Evolutionary conservation across 192 early-diverging fungal species (phyloP).

Genomic region (Endogone sp.): DNA sequence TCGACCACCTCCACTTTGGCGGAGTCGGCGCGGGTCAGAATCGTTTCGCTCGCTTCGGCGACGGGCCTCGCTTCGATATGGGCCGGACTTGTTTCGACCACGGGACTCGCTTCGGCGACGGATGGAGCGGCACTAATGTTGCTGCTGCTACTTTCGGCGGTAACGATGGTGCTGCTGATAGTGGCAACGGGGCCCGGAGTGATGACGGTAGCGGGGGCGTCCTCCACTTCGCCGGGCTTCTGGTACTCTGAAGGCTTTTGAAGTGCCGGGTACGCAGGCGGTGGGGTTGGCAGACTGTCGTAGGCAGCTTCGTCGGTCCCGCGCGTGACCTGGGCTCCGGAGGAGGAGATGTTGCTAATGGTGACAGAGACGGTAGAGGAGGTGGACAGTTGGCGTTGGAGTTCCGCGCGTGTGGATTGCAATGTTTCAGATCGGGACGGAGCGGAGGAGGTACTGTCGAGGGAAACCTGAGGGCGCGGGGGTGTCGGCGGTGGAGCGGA

Average conservation of each 20-base stretch:
- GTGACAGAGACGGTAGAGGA: neutral
- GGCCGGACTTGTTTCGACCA: too few relatives aligned
- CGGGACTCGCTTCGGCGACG: neutral
- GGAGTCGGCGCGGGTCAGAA: neutral
- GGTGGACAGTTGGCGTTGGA: neutral
- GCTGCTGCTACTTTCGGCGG: neutral
- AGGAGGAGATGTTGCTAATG: neutral
- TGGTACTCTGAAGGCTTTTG: neutral
- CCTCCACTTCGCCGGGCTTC: neutral
- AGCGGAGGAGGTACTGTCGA: too few relatives aligned
- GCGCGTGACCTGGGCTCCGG: neutral
- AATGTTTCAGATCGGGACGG: too few relatives aligned
- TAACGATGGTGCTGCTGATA: neutral
- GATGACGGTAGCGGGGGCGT: neutral
- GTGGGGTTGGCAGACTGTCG: neutral
- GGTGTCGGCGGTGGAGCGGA: too few relatives aligned
- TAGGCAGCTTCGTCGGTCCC: neutral
- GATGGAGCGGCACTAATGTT: too few relatives aligned
- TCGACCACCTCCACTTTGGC: too few relatives aligned
- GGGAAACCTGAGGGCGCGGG: too few relatives aligned
- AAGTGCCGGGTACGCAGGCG: neutral
- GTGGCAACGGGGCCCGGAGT: neutral
- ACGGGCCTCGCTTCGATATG: too few relatives aligned
- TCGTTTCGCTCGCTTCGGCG: too few relatives aligned
- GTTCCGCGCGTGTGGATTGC: too few relatives aligned